phyloP scores from a whole-genome alignment of 2,329 filamentous ascomycete species.

The Ceratocystis cacaofunesta region DNA sequence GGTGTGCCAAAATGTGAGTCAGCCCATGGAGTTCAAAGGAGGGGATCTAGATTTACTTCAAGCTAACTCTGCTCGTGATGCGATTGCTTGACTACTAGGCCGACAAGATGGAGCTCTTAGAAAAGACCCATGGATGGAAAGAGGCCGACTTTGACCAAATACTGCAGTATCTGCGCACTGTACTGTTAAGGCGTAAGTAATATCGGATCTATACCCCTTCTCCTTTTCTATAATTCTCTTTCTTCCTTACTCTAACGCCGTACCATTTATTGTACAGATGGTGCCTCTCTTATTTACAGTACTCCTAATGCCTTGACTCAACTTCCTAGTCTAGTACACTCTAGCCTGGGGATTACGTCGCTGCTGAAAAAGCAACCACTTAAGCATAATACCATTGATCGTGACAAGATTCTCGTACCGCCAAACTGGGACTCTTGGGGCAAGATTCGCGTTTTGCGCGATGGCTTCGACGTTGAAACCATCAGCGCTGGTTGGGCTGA shows the following conservation, averaged over 20 bases:
- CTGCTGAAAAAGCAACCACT: constrained; percentile 63
- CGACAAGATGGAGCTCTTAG: constrained; percentile 78
- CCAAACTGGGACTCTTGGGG: constrained; percentile 98
- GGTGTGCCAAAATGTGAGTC: constrained; percentile 79
- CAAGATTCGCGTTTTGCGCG: constrained; percentile 82
- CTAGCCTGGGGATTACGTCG: constrained; percentile 72
- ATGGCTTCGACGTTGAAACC: constrained; percentile 81
- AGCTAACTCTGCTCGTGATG: background rate
- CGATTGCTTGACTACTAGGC: constrained; percentile 33
- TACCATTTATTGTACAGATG: constrained; percentile 38
- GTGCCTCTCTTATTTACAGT: constrained; percentile 73
- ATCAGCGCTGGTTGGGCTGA: constrained; percentile 75
- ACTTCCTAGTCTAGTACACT: constrained; percentile 67
- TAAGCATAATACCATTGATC: constrained; percentile 82
- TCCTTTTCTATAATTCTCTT: constrained; percentile 8
- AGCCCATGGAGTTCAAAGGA: background rate
- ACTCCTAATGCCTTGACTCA: constrained; percentile 62
- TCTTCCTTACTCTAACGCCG: constrained; percentile 8
- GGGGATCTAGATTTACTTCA: background rate
- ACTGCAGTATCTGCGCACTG: constrained; percentile 78
- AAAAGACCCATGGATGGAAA: constrained; percentile 83
- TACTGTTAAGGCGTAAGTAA: constrained; percentile 64
- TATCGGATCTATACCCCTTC: background rate
- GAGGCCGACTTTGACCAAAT: constrained; percentile 96
- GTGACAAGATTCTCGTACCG: constrained; percentile 86